These are phyloP conservation scores for Przewalskia tangutica DNA, from an alignment of 257 asterid species.

Conservation along the genomic window DNA sequence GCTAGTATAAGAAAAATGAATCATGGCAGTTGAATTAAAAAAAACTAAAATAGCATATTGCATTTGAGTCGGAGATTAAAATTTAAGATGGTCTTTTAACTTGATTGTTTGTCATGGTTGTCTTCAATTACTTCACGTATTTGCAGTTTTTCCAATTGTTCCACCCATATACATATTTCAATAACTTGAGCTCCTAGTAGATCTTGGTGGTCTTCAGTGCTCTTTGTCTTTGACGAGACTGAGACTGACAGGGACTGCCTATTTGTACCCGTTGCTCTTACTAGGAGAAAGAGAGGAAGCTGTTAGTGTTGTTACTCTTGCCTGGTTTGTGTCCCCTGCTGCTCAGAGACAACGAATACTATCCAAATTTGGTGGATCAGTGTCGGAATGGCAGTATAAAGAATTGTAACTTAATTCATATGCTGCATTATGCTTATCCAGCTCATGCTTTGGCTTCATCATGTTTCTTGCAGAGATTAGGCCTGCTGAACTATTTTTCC, in stretches of 20 bases:
- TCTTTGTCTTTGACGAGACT: not conserved
- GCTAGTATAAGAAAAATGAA: not conserved
- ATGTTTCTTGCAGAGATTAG: constrained; percentile 41
- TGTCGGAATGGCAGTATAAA: not conserved
- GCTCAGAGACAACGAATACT: not conserved
- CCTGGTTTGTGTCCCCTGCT: not conserved
- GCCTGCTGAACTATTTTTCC: constrained; percentile 87
- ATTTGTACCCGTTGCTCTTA: not conserved
- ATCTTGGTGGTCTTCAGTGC: not conserved
- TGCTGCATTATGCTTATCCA: not conserved
- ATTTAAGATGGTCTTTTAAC: not conserved
- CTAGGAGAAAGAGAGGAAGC: not conserved
- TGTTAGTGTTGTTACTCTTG: not conserved
- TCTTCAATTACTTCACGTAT: not conserved
- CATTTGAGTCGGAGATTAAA: not conserved
- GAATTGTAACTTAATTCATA: not conserved
- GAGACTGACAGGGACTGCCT: not conserved
- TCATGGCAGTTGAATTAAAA: not conserved
- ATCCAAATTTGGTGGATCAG: not conserved
- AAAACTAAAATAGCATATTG: not conserved
- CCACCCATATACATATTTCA: not conserved
- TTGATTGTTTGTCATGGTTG: not conserved
- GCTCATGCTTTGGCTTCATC: constrained; percentile 1
- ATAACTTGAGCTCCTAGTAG: not conserved
- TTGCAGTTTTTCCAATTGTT: not conserved